Conservation (phyloP, 2,329 filamentous ascomycete genomes). For the Drechmeria coniospora region DNA sequence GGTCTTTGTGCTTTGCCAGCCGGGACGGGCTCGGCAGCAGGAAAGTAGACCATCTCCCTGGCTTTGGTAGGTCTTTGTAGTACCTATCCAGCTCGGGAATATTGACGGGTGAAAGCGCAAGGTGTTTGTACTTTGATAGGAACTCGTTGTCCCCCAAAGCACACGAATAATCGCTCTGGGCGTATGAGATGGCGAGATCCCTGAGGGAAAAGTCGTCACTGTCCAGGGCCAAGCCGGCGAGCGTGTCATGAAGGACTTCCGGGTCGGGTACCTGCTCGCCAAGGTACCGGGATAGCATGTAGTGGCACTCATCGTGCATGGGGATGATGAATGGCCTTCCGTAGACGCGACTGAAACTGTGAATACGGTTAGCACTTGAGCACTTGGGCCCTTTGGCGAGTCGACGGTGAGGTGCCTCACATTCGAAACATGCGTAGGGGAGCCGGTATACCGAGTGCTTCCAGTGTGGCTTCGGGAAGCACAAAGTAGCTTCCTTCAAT, state of each 20-base stretch:
- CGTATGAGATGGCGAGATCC: not conserved
- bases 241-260: not conserved
- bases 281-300: not conserved
- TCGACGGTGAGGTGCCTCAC: too few species aligned
- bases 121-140: not conserved
- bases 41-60: not conserved
- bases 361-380: not conserved
- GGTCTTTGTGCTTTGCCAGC: not conserved
- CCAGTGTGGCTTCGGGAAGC: too few species aligned
- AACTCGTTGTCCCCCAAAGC: not conserved
- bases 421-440: too few species aligned
- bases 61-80: not conserved
- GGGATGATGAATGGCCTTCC: not conserved
- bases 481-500: too few species aligned
- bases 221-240: not conserved
- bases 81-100: not conserved
- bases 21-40: not conserved
- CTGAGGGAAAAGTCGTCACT: not conserved
- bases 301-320: not conserved
- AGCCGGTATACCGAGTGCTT: too few species aligned
- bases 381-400: too few species aligned
- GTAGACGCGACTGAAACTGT: not conserved
- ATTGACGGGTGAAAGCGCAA: not conserved
- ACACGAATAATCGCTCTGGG: not conserved
- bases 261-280: not conserved